Base-by-base conservation (phyloP, 1,284 basidiomycete species). In the Puccinia brachypodii region DNA sequence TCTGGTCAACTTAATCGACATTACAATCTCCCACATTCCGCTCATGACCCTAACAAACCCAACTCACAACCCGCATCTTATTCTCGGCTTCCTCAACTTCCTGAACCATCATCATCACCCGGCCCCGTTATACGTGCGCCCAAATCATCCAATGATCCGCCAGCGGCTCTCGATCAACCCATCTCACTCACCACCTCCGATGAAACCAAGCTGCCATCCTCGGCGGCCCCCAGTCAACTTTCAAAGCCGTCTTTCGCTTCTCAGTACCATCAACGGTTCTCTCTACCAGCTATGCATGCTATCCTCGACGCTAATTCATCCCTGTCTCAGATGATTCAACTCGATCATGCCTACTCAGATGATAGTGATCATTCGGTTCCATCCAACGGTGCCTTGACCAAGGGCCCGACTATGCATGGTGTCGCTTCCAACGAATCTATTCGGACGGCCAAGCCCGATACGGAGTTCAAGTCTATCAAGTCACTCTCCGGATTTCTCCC, bases 401-500 rank as follows among this genome's bases (percentile, higher is more conserved):
- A 84, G 82, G 81, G 83, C 8, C 83, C 83, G 31, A 83, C 50
- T 28, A 72, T 72, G 69, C 69, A 72, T 53, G 69, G 69, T 33
- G 69, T 84, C 16, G 77, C 82, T 13, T 83, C 82, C 19, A 83
- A 80, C 75, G 84, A 85, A 64, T 84, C 84, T 38, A 84, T 84
- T 42, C 82, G 84, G 1, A 84, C 84, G 0, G 83, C 83, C 3
- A 73, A 62, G n/a, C 82, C 83, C 28, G 47, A 16, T 40, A 64
- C 42, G 9, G 40, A 75, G 38, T 75, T 75, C 22, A 75, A 75
- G 9, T 62, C 74, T 64, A 33, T 58, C 1, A 38, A 50, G 2
- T 56, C 72, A 22, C 36, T 53, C 47, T 36, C 50, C 40, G 64
- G 22, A 68, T 44, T 44, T 22, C 53, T 60, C 16, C 56, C 50